phyloP scores from a whole-genome alignment of 768 basidiomycete genomes.

The Candolleomyces aberdarensis region DNA sequence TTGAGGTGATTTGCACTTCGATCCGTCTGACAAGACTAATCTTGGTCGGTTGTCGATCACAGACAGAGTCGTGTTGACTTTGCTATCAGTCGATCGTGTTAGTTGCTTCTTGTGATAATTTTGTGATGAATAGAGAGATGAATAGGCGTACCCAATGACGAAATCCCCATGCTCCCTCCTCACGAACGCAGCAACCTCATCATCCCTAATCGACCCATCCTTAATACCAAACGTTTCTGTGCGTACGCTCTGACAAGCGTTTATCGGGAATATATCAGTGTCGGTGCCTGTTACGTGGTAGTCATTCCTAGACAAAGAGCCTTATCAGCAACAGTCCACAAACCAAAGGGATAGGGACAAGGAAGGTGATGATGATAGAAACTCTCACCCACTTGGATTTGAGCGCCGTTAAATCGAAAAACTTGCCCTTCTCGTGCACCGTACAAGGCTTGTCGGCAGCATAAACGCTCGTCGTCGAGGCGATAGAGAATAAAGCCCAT shows the following conservation, averaged over 20 bases:
- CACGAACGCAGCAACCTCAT: constrained; percentile 61
- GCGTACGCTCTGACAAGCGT: constrained; percentile 57
- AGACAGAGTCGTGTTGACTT: constrained; percentile 61
- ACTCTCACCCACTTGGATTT: constrained; percentile 45
- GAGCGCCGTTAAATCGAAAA: constrained; percentile 66
- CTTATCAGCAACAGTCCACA: background rate
- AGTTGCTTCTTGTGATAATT: background rate
- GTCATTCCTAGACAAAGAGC: constrained; percentile 49
- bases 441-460: constrained; percentile 63
- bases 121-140: too few relatives aligned
- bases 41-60: constrained; percentile 51
- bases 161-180: constrained; percentile 64
- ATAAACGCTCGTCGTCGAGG: background rate
- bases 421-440: constrained; percentile 49
- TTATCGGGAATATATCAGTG: constrained; percentile 52
- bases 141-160: constrained; percentile 60
- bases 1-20: constrained; percentile 52
- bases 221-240: constrained; percentile 59
- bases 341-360: constrained; percentile 1
- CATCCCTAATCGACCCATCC: constrained; percentile 42
- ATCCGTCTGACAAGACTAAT: constrained; percentile 59
- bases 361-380: constrained; percentile 5
- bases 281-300: constrained; percentile 48
- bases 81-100: constrained; percentile 28
- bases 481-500: background rate